Evolutionary conservation across 2,329 filamentous ascomycete genomes (phyloP), one percentile per base, ranked within the genome.

Genomic region (Aspergillus novoparasiticus): DNA sequence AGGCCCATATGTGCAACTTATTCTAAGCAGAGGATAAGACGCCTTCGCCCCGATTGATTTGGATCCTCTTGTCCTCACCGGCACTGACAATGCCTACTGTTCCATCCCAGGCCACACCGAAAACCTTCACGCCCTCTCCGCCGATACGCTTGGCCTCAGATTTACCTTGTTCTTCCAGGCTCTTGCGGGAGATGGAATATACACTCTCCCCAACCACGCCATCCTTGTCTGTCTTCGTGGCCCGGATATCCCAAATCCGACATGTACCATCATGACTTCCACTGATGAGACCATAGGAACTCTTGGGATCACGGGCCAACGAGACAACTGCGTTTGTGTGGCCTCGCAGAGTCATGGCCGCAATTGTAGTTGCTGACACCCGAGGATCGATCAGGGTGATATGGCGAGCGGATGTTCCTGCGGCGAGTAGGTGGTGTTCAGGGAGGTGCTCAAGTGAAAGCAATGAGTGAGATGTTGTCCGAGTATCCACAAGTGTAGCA

Each of bases 331-430:
- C 84, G 81, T 97, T 97, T 64, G 88, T 88, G 80, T 98, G 94
- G 0, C 94, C 94, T 39, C 93, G 87, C 23, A 97, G 86, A n/a
- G 93, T 97, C 88, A 97, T 92, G 46, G 93, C 92, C 12, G 90
- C 88, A 28, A 94, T 91, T 1, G 89, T 86, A 1, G 88, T 86
- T 4, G 93, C 90, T 4, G 89, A 90, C 34, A 87, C 90, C 59
- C 95, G 88, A 4, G 94, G 94, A 77, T 99, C 95, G 69, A 98
- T 87, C n/a, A 99, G 85, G 0, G 93, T 94, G 74, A 99, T 91
- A 80, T 96, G 92, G 61, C 93, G 86, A 26, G 92, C 92, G 19
- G 90, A 90, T 2, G 92, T 96, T 63, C 94, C 95, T 26, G 92
- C 90, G 16, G 87, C 88, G 39, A 90, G 79, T 68, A 90, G 80